A percentile compares a stretch with the other conserved stretches of the same genome.
These are phyloP conservation scores for Arthrobotrys entomopaga DNA, from an alignment of 2,329 filamentous ascomycete species.

Conservation along the genomic window DNA sequence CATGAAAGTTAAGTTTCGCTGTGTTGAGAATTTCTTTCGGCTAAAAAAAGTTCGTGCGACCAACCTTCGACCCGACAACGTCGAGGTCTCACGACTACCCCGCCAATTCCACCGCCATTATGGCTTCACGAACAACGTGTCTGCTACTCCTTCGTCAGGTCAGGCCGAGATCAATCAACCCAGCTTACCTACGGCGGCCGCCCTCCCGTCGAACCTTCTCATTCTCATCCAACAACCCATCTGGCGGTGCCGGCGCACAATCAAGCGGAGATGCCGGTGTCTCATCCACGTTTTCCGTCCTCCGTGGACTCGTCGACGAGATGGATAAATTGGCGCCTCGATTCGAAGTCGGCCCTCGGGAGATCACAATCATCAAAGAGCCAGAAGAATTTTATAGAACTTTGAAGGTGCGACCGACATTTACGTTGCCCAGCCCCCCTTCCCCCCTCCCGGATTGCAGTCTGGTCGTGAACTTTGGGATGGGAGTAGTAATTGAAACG, in stretches of 20 bases:
- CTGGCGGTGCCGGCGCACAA: slow-evolving; percentile 28
- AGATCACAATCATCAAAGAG: slow-evolving; percentile 80
- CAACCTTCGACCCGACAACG: too few species aligned
- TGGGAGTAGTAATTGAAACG: slow-evolving; percentile 55
- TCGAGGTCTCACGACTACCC: too few species aligned
- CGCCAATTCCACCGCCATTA: neutral
- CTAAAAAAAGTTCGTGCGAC: neutral
- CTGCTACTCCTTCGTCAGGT: slow-evolving; percentile 40
- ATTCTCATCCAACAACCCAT: slow-evolving; percentile 29
- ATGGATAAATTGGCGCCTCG: slow-evolving; percentile 89
- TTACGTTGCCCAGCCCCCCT: slow-evolving; percentile 25
- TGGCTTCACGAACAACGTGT: slow-evolving; percentile 46
- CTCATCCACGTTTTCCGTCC: slow-evolving; percentile 38
- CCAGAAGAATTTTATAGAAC: slow-evolving; percentile 91
- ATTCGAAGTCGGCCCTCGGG: slow-evolving; percentile 83
- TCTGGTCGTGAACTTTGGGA: slow-evolving; percentile 29
- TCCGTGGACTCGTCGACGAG: slow-evolving; percentile 70
- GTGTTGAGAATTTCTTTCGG: too few species aligned
- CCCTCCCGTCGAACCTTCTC: slow-evolving; percentile 39
- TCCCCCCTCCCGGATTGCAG: too few species aligned
- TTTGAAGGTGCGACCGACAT: slow-evolving; percentile 73
- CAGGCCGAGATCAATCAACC: slow-evolving; percentile 33
- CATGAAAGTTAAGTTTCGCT: too few species aligned
- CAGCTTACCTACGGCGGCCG: slow-evolving; percentile 13
- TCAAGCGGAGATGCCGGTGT: slow-evolving; percentile 38